These are phyloP conservation scores for Podaxis sp. DNA, from an alignment of 768 basidiomycete species.

Conservation along the genomic window DNA sequence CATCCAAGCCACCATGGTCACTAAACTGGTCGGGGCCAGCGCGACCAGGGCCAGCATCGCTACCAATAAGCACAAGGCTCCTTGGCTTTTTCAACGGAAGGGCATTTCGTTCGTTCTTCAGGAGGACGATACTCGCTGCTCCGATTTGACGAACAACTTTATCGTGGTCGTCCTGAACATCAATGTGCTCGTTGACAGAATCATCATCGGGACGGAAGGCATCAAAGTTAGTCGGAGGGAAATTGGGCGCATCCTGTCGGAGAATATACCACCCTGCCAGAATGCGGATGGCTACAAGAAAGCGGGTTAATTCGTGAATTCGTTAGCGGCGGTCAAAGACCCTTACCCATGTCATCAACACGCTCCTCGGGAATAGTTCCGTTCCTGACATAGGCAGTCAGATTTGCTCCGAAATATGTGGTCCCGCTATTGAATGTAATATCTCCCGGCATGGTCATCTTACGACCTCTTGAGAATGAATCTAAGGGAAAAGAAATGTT, in stretches of 20 bases:
- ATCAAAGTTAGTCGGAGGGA: conserved; percentile 71
- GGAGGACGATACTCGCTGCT: conserved; percentile 67
- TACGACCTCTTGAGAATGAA: neutral
- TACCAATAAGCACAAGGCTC: conserved; percentile 61
- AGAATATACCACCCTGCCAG: conserved; percentile 69
- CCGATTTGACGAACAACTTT: conserved; percentile 71
- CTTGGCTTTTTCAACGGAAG: conserved; percentile 61
- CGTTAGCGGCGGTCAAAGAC: conserved; percentile 6
- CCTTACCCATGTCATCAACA: conserved; percentile 72
- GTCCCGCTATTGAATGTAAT: conserved; percentile 47
- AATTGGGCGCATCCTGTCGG: conserved; percentile 59
- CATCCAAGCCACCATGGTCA: conserved; percentile 63
- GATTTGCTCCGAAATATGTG: conserved; percentile 66
- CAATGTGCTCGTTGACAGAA: conserved; percentile 55
- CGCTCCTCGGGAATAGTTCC: conserved; percentile 65
- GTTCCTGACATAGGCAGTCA: conserved; percentile 68
- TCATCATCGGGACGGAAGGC: conserved; percentile 53
- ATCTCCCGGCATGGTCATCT: conserved; percentile 75
- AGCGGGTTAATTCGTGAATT: neutral
- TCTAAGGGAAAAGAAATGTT: neutral
- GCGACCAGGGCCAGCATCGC: conserved; percentile 59
- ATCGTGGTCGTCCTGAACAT: conserved; percentile 70
- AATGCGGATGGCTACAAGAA: conserved; percentile 61
- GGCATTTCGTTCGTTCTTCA: conserved; percentile 64
- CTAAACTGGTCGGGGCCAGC: conserved; percentile 70